A percentile compares a stretch with the other conserved stretches of the same genome.
These are phyloP conservation scores for Viola pubescens DNA, from an alignment of 441 rosid species.

Conservation along the genomic window DNA sequence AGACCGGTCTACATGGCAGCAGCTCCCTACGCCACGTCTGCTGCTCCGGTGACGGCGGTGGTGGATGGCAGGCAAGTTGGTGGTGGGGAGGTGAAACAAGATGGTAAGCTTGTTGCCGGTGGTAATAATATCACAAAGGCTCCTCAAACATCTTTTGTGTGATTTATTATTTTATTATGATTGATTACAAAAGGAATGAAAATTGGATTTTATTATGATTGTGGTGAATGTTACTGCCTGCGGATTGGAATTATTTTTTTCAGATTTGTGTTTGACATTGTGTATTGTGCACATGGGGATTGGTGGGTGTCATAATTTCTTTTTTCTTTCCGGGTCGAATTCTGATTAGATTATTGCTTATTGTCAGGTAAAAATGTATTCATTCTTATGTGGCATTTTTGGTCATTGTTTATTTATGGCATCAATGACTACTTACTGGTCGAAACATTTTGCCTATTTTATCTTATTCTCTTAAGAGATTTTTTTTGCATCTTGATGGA, in stretches of 20 bases:
- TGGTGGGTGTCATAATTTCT: neutral
- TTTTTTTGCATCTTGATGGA: too few species aligned
- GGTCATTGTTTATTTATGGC: neutral
- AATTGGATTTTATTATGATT: neutral
- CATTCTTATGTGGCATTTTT: neutral
- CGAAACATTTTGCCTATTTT: neutral
- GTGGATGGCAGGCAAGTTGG: constrained; percentile 20
- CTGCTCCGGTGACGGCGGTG: constrained; percentile 13
- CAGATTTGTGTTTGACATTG: neutral
- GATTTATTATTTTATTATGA: constrained; percentile 18
- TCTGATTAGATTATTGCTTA: neutral
- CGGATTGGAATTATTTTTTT: neutral
- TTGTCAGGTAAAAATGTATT: neutral
- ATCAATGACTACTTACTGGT: neutral
- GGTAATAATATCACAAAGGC: constrained; percentile 14
- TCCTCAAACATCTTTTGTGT: constrained; percentile 28
- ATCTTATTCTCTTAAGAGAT: too few species aligned
- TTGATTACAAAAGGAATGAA: constrained; percentile 12
- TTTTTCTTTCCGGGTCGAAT: too few species aligned
- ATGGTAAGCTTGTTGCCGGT: constrained; percentile 28
- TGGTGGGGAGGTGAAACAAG: constrained; percentile 34
- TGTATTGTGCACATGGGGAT: neutral
- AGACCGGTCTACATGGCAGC: constrained; percentile 44
- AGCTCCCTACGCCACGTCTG: constrained; percentile 18
- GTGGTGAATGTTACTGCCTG: neutral